Evolutionary conservation across 768 basidiomycete species (phyloP).

Genomic region (Lentinula guzmanii): DNA sequence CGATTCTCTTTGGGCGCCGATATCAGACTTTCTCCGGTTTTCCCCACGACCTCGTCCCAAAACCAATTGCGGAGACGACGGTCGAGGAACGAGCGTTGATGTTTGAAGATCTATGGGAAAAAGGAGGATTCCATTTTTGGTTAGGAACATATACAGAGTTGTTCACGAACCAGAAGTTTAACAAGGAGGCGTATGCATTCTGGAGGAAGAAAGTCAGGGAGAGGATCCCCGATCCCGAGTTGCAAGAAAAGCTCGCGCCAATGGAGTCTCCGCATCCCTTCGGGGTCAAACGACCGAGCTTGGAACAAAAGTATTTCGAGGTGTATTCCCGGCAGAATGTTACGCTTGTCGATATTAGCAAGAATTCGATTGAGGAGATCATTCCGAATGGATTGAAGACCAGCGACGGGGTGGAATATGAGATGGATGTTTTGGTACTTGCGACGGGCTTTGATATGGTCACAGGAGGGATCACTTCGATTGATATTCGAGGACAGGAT

Average conservation of each 20-base stretch:
- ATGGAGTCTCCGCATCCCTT: conserved; percentile 1
- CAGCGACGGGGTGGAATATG: not conserved
- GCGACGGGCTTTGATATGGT: conserved; percentile 5
- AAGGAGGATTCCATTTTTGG: conserved; percentile 8
- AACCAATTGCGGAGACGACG: not conserved
- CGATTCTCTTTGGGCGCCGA: not conserved
- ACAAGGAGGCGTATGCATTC: conserved; percentile 3
- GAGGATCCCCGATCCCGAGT: not conserved
- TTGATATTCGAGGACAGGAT: conserved; percentile 4
- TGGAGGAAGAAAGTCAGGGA: conserved; percentile 5
- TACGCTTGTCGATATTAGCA: not conserved
- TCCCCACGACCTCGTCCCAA: not conserved
- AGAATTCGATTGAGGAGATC: conserved; percentile 1
- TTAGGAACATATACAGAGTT: conserved; percentile 4
- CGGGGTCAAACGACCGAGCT: not conserved
- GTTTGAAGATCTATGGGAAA: conserved; percentile 9
- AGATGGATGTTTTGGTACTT: conserved; percentile 1
- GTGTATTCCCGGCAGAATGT: conserved; percentile 1
- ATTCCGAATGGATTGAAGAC: not conserved
- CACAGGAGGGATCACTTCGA: conserved; percentile 1
- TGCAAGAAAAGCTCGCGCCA: conserved; percentile 7
- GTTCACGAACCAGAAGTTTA: not conserved
- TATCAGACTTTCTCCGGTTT: conserved; percentile 3
- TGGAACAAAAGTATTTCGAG: conserved; percentile 5
- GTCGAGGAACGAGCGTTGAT: conserved; percentile 8